Evolutionary conservation across 345 rosid genomes (phyloP), one percentile per base, ranked within the genome.

Genomic region (Hirschfeldia incana): DNA sequence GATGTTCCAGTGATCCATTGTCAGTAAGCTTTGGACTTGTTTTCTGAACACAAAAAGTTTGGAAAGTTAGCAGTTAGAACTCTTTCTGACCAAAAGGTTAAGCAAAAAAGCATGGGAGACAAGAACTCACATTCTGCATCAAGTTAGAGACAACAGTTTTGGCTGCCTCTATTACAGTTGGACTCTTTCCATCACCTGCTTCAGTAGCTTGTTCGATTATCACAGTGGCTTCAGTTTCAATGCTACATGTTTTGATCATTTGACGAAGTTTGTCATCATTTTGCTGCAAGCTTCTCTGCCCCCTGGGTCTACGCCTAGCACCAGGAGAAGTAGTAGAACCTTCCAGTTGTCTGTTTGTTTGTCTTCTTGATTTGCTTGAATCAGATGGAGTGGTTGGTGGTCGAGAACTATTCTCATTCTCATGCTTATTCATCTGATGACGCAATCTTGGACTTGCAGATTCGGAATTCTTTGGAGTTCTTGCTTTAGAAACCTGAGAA

Each of bases 301-400:
- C 82, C 76, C 67, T 86, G n/a, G 69, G 68, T 80, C 85, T 81
- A 69, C 53, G 84, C 73, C 76, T 92, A 63, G 86, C 87, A 64
- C 94, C 88, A 12, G 85, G 89, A 21, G 92, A 85, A 78, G 82
- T 72, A 32, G 85, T 69, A 37, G 83, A 80, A 78, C 87, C 91
- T 11, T 63, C 49, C 1, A 65, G 65, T 60, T 86, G 82, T 77
- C 80, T 39, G 80, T 73, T 87, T 76, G 81, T 67, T 76, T 83
- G 89, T 77, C 84, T 85, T 85, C 86, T 85, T 63, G 86, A 80
- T 80, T 84, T 90, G 70, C 65, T 86, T 65, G 87, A 65, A 80
- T 89, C 92, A 78, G 90, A 78, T 49, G 89, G 90, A 76, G 87
- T 88, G 10, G 92, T 84, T 67, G 95, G 97, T 36, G 98, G 91